Evolutionary conservation across 1,284 basidiomycete species (phyloP), one percentile per base, ranked within the genome.

Genomic region (Takashimella koratensis): DNA sequence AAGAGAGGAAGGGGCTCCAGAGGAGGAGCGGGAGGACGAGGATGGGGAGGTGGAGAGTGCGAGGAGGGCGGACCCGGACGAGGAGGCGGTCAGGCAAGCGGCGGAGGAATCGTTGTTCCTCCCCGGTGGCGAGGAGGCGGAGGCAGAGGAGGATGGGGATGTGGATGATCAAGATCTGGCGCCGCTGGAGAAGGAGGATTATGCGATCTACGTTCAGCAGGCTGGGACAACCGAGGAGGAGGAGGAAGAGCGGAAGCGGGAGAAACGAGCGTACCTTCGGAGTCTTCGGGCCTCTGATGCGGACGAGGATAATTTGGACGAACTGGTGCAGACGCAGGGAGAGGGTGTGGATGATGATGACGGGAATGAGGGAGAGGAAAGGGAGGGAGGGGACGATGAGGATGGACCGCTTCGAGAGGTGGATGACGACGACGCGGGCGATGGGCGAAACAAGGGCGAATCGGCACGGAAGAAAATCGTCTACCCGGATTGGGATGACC

Each of bases 131-230:
- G 22, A 21, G 13, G 49, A 51, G 22, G 23, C 49, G 20, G 44
- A 40, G 16, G 46, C 8, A 1, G 47, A 30, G 3, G 52, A 36
- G 1, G 51, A 20, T 12, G 52, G 41, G 4, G 55, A 52, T 21
- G 55, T 54, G n/a, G 53, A 48, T 2, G 54, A 78, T 19, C 79
- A 79, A 11, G 72, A 73, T 25, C 79, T 81, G 39, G 76, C 77
- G 26, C 51, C 47, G 23, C 73, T 74, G n/a, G 75, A 72, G 52
- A 79, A 74, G 44, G 72, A 64, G 22, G 61, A 62, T 50, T 60
- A 60, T 22, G 59, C 54, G 3, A 24, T 42, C 11, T 55, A 60
- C 39, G 36, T 60, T 30, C 56, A 55, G 19, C 30, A 42, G 4
- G 59, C 56, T 4, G 58, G 58, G 56, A 53, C 48, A 51, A 55